These are phyloP conservation scores for Blastocystis sp. DNA, from an alignment of 352 stramenopile genomes.

Conservation along the genomic window DNA sequence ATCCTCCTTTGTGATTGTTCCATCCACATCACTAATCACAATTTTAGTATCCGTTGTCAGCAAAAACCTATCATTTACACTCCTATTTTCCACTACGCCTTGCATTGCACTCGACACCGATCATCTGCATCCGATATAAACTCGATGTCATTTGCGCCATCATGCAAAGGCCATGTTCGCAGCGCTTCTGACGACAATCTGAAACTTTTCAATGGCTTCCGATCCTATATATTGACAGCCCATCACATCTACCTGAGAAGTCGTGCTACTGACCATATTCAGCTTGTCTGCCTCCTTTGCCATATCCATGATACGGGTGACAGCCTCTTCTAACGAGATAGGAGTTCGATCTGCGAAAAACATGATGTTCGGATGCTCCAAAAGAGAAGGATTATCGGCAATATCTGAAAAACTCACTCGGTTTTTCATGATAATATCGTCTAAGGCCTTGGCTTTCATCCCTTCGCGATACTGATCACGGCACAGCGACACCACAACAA, in stretches of 20 bases:
- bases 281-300: background rate
- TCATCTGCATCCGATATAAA: constrained; percentile 12
- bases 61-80: background rate
- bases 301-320: constrained; percentile 6
- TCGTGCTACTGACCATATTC: constrained; percentile 19
- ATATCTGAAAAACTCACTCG: constrained; percentile 23
- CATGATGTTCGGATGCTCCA: constrained; percentile 54
- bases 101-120: constrained; percentile 1
- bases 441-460: background rate
- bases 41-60: background rate
- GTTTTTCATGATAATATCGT: constrained; percentile 41
- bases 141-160: constrained; percentile 1
- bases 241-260: background rate
- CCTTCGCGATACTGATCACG: constrained; percentile 27
- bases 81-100: background rate
- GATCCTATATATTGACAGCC: background rate
- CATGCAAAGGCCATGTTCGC: constrained; percentile 1
- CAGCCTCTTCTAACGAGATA: constrained; percentile 34
- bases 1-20: constrained; percentile 53
- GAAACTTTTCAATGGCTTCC: constrained; percentile 46
- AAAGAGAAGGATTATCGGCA: constrained; percentile 7
- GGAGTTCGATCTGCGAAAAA: constrained; percentile 32
- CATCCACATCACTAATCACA: constrained; percentile 55
- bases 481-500: constrained; percentile 39
- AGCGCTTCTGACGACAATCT: constrained; percentile 13